Evolutionary conservation across 2,329 filamentous ascomycete species (phyloP), one percentile per base, ranked within the genome.

Genomic region (Colletotrichum costaricense): DNA sequence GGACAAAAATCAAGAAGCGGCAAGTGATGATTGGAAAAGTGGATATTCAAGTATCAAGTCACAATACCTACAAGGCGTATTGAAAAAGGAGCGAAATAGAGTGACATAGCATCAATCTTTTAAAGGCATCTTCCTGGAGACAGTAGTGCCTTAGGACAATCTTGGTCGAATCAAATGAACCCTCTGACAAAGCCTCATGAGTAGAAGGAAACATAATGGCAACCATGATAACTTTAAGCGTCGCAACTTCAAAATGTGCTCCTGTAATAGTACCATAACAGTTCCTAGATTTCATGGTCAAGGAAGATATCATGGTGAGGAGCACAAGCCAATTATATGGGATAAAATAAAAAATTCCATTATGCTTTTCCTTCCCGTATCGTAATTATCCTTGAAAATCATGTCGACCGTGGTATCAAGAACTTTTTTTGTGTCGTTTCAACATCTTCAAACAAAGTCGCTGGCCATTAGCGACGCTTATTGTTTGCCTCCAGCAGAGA

Each of bases 341-440:
- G 4, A 26, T 26, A 26, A 26, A 26, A 26, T 26, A 1, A 26
- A 26, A 16, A 14, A 56, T 33, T 19, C n/a, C 24, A 30, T 63
- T 42, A 26, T 64, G 33, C 24, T 69, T 54, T 68, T 63, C 35
- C 28, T 55, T 24, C 42, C 35, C 46, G 30, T 49, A 11, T 22
- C 42, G 3, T 22, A 35, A 24, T 35, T 30, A 11, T 22, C 46
- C 46, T 63, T 26, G 4, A n/a, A 12, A n/a, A 12, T 38, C 52
- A 33, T 28, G 19, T 49, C 42, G 4, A 14, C 52, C 46, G 57
- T 73, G 68, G 71, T 74, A 74, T 74, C 71, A 57, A 42, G n/a
- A 72, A 63, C 68, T 60, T 67, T 73, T 57, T 69, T 71, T 70
- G 22, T 52, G 38, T 73, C 68, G 38, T 71, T 72, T 59, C 57